phyloP scores from a whole-genome alignment of 2,329 filamentous ascomycete species.

The Penicillium palitans region DNA sequence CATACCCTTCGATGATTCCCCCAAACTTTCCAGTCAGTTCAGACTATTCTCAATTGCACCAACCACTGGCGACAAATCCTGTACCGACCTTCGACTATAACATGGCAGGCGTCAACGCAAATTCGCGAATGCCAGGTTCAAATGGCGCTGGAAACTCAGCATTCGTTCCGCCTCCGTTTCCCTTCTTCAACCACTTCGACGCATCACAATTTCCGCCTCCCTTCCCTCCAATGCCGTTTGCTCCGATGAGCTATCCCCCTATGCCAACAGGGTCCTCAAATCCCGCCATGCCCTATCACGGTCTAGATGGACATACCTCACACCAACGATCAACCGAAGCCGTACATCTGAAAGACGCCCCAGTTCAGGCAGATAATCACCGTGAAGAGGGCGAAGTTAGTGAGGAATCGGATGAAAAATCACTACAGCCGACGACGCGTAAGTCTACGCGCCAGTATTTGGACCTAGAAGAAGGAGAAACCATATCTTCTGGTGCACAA shows the following conservation, averaged over 20 bases:
- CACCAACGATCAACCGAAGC: conserved; percentile 2
- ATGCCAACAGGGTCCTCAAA: conserved; percentile 18
- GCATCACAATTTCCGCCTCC: conserved; percentile 32
- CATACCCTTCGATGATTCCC: conserved; percentile 30
- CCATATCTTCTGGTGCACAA: conserved; percentile 21
- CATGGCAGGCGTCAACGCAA: conserved; percentile 29
- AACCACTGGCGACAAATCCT: conserved; percentile 21
- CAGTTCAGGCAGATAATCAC: conserved; percentile 42
- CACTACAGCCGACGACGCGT: neutral
- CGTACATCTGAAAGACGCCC: conserved; percentile 22
- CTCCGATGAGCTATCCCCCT: conserved; percentile 24
- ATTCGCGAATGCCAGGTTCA: conserved; percentile 34
- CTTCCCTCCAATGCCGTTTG: conserved; percentile 37
- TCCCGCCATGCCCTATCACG: conserved; percentile 2
- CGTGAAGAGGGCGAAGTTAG: conserved; percentile 76
- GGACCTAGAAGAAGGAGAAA: conserved; percentile 31
- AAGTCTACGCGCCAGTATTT: conserved; percentile 8
- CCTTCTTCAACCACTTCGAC: conserved; percentile 36
- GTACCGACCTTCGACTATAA: conserved; percentile 24
- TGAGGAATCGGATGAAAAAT: conserved; percentile 57
- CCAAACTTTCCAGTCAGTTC: conserved; percentile 29
- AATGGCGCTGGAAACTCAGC: conserved; percentile 24
- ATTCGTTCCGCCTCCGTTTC: conserved; percentile 33
- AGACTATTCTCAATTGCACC: conserved; percentile 26
- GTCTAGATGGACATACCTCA: neutral